These are phyloP conservation scores for Vanrija sp. DNA, from an alignment of 1,284 basidiomycete species.

Conservation along the genomic window DNA sequence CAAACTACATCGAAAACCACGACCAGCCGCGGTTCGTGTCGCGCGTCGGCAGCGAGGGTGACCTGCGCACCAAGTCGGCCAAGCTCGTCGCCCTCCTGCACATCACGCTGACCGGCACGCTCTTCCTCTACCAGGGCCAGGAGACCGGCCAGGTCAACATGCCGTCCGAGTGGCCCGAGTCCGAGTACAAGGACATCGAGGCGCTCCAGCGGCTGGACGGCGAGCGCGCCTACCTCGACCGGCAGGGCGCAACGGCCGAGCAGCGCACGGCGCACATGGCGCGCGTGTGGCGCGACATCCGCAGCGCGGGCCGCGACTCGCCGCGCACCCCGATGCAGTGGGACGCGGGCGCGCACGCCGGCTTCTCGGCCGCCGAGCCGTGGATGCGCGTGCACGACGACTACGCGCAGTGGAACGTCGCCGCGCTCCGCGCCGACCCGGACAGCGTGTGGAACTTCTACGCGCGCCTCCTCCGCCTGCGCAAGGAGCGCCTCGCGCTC, in stretches of 20 bases:
- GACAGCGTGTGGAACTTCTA: constrained; percentile 38
- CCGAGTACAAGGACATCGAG: constrained; percentile 64
- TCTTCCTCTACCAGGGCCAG: constrained; percentile 73
- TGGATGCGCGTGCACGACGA: constrained; percentile 79
- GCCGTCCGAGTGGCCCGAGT: constrained; percentile 61
- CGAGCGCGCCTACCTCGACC: constrained; percentile 39
- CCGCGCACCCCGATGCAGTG: constrained; percentile 54
- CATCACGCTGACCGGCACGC: constrained; percentile 61
- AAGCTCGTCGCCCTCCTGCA: constrained; percentile 65
- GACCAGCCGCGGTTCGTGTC: constrained; percentile 59
- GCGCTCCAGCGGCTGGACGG: constrained; percentile 36
- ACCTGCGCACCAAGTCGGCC: constrained; percentile 58
- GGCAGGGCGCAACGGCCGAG: constrained; percentile 35
- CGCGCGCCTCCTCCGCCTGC: constrained; percentile 39
- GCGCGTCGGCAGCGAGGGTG: constrained; percentile 62
- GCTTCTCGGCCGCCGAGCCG: constrained; percentile 60
- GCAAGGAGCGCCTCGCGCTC: constrained; percentile 40
- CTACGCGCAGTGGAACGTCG: constrained; percentile 53
- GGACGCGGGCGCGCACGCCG: constrained; percentile 58
- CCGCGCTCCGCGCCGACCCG: constrained; percentile 42
- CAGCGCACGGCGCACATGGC: constrained; percentile 38
- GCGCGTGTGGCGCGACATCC: constrained; percentile 40
- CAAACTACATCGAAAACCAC: constrained; percentile 42
- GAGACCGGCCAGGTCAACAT: constrained; percentile 68
- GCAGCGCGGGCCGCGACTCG: constrained; percentile 43